Evolutionary conservation across 768 basidiomycete genomes (phyloP).

Genomic region (Pulveroboletus sp.): DNA sequence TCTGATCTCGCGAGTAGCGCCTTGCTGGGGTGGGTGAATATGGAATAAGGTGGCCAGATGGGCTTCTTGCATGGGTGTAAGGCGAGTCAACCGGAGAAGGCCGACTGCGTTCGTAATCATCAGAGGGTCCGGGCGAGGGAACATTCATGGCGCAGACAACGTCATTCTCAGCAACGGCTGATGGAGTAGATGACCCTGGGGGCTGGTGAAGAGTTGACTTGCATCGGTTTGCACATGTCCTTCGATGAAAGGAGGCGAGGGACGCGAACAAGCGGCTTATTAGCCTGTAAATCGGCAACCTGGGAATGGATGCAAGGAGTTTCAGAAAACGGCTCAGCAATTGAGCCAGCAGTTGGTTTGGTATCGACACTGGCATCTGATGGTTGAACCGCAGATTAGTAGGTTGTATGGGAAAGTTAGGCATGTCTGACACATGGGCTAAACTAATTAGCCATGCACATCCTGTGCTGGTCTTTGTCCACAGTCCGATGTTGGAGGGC

Average conservation of each 20-base stretch:
- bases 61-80: slow-evolving; percentile 10
- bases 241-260: slow-evolving; percentile 2
- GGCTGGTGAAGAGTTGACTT: not conserved
- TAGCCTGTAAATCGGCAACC: not conserved
- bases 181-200: not conserved
- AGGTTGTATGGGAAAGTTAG: not conserved
- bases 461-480: not conserved
- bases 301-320: not conserved
- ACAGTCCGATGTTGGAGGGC: not conserved
- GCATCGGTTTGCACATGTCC: not conserved
- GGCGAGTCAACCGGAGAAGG: slow-evolving; percentile 12
- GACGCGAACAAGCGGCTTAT: slow-evolving; percentile 1
- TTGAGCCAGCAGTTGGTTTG: not conserved
- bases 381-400: no score
- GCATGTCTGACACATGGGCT: not conserved
- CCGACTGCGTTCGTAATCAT: not conserved
- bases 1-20: slow-evolving; percentile 3
- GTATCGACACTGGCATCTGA: not conserved
- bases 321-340: slow-evolving; percentile 3
- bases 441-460: not conserved
- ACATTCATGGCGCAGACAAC: slow-evolving; percentile 14
- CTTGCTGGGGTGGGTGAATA: slow-evolving; percentile 11
- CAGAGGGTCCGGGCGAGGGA: slow-evolving; percentile 3
- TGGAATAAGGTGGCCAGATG: slow-evolving; percentile 20
- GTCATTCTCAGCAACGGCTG: not conserved